These are phyloP conservation scores for Trichosphaerium sp. DNA, from an alignment of 78 protist genomes.

Conservation along the genomic window DNA sequence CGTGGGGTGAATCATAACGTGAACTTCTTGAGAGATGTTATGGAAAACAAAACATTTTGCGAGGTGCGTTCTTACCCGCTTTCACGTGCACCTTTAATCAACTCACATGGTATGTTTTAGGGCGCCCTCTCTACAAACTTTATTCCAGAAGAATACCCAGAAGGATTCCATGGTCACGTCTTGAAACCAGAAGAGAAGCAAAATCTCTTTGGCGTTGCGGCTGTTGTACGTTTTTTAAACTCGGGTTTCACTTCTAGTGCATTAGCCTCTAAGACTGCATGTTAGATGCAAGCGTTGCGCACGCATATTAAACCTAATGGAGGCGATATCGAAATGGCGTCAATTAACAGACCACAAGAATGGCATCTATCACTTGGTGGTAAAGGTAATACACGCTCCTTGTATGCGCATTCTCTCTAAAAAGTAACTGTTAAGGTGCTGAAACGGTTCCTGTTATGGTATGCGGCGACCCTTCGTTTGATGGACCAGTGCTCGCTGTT, in stretches of 20 bases:
- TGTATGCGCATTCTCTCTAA: neutral
- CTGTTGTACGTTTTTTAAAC: conserved; percentile 1
- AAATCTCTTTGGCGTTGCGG: conserved; percentile 11
- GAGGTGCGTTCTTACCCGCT: no score
- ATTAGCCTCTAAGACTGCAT: neutral
- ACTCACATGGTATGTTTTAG: no score
- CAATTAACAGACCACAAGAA: neutral
- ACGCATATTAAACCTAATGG: neutral
- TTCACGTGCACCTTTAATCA: no score
- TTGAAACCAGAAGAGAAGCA: conserved; percentile 31
- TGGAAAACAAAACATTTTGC: conserved; percentile 65
- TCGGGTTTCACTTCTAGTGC: no score
- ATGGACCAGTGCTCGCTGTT: no score
- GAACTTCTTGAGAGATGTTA: conserved; percentile 65
- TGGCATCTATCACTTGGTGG: no score
- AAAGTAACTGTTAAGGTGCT: no score
- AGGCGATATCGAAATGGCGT: neutral
- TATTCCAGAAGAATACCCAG: conserved; percentile 74
- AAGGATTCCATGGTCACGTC: conserved; percentile 69
- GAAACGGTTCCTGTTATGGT: no score
- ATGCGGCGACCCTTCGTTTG: no score
- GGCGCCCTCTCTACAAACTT: conserved; percentile 79
- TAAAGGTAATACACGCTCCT: neutral
- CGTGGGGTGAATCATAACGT: conserved; percentile 83
- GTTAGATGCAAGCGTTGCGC: neutral